Base-by-base conservation (phyloP, 208 protist genomes). In the Leishmania turanica region DNA sequence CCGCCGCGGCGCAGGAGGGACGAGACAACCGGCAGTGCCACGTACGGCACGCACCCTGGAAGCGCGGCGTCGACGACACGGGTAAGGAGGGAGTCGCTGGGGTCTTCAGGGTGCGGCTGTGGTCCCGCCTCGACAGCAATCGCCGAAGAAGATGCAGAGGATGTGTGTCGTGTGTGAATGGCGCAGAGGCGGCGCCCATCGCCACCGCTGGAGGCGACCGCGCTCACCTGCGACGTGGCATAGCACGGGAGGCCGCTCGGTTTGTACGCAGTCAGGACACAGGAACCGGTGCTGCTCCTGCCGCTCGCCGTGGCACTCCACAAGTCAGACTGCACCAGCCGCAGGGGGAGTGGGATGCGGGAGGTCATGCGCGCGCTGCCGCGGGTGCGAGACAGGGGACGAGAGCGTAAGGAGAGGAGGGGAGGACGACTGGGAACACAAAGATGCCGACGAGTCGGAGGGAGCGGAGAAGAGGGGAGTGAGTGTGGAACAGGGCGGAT, bases 241-340 rank as follows among this genome's bases (percentile, higher is more conserved):
- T 92, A 94, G 75, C 89, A 91, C 11, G 89, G 90, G 19, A 96
- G 82, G 8, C 92, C 92, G 75, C 76, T 83, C 0, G 92, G 92
- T 62, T 96, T 96, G 83, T 94, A 93, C 1, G 87, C 80, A 7
- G 91, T 86, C 70, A 93, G 51, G 42, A 89, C 77, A 5, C 37
- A 65, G n/a, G 53, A 37, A 7, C 51, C 17, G 56, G 75, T 1
- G 70, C 19, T 0, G 75, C 45, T 31, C 40, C 37, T 19, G 73
- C 53, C 53, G 31, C 7, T 64, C 51, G 19, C 17, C 27, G 15
- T 77, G 31, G 66, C 51, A 21, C n/a, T 34, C 45, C 51, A 54
- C 42, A 47, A 77, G 2, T 86, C 83, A 8, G 84, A 87, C 71
- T 90, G 87, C 66, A 96, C 71, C 1, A 92, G 75, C 0, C 92